These are phyloP conservation scores for Russula brevipes DNA, from an alignment of 768 basidiomycete species.

Conservation along the genomic window DNA sequence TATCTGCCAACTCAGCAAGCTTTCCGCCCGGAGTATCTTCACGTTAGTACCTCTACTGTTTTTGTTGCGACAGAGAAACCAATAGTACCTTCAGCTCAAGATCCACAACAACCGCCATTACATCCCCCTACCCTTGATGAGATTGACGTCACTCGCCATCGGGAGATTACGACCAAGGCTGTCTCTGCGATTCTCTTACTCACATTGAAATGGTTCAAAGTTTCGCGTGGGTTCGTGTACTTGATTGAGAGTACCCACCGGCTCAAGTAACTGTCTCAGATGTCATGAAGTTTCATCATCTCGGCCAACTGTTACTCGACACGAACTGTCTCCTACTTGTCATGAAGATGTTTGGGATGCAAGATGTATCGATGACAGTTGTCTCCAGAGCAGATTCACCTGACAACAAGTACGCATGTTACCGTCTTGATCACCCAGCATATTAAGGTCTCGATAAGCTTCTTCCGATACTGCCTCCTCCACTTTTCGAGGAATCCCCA, in stretches of 20 bases:
- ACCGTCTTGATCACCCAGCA: not conserved
- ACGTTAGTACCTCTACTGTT: conserved; percentile 39
- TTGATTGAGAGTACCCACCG: not conserved
- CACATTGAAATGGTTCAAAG: conserved; percentile 97
- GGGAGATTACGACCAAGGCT: conserved; percentile 96
- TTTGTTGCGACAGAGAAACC: conserved; percentile 2
- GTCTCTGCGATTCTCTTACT: conserved; percentile 91
- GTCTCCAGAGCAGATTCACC: conserved; percentile 85
- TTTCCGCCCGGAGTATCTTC: conserved; percentile 70
- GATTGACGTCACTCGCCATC: conserved; percentile 87
- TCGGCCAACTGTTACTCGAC: conserved; percentile 92
- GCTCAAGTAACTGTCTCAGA: conserved; percentile 46
- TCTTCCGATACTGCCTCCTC: conserved; percentile 89
- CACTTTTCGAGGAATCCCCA: conserved; percentile 68
- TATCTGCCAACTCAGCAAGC: conserved; percentile 60
- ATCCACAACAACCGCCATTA: conserved; percentile 45
- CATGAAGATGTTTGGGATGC: conserved; percentile 96
- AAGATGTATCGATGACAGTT: conserved; percentile 81
- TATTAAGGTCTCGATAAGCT: conserved; percentile 45
- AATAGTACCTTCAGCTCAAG: conserved; percentile 42
- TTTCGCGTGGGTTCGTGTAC: conserved; percentile 67
- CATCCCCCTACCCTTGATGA: conserved; percentile 82
- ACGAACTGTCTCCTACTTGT: conserved; percentile 92
- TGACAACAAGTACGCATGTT: conserved; percentile 63
- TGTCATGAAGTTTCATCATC: conserved; percentile 96